Evolutionary conservation across 2,329 filamentous ascomycete genomes (phyloP).

Genomic region (Sporothrix phasma): DNA sequence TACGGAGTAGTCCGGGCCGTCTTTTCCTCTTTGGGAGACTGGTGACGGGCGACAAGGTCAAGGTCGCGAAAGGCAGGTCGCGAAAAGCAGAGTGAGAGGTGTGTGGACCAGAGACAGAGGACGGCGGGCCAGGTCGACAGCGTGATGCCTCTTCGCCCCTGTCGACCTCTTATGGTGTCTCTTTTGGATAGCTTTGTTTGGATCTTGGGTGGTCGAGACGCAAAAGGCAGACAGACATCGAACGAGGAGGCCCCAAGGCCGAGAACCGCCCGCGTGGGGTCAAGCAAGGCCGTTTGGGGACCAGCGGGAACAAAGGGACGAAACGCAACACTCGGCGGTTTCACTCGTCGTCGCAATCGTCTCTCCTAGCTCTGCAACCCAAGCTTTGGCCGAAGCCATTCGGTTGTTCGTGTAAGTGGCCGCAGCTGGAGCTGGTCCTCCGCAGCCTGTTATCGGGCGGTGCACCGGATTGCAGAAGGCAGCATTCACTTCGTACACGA

Average conservation of each 20-base stretch:
- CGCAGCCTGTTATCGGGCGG: not conserved
- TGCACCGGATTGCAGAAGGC: too few relatives aligned
- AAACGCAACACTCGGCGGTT: not conserved
- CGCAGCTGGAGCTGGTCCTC: not conserved
- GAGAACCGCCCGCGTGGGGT: conserved; percentile 8
- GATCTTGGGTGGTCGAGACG: not conserved
- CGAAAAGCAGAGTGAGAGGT: not conserved
- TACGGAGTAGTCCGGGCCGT: too few relatives aligned
- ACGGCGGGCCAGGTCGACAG: not conserved
- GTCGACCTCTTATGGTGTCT: too few relatives aligned
- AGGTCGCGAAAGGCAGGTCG: too few relatives aligned
- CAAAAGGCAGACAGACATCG: not conserved
- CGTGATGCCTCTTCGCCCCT: not conserved
- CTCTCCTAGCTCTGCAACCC: not conserved
- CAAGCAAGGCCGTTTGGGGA: not conserved
- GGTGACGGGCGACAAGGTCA: not conserved
- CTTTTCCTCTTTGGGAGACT: not conserved
- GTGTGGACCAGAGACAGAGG: conserved; percentile 7
- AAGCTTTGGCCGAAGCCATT: not conserved
- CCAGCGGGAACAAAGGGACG: not conserved
- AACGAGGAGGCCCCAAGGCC: not conserved
- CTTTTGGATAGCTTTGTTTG: too few relatives aligned
- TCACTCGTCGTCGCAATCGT: not conserved
- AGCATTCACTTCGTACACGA: too few relatives aligned
- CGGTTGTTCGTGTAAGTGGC: not conserved